Evolutionary conservation across 75 land plant genomes (phyloP), one percentile per base, ranked within the genome.

Genomic region (Sequoiadendron giganteum): DNA sequence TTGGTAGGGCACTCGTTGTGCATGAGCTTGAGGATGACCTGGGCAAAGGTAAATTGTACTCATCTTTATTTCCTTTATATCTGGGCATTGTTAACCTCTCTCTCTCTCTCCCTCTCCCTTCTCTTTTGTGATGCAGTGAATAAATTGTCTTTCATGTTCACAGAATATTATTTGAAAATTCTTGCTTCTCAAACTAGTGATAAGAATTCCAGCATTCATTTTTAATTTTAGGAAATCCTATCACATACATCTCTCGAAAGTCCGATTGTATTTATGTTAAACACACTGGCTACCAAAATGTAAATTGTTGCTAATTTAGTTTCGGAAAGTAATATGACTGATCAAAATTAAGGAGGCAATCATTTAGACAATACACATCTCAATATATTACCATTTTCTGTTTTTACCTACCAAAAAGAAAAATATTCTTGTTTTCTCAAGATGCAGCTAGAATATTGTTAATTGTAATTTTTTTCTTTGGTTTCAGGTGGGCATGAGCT

Each of bases 401-500:
- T 7, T 28, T 84, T 19, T 85, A 47, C 30, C 49, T 3, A n/a
- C 32, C 32, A 70, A 70, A n/a, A 70, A 5, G 32, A 70, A 34
- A 75, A 75, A 72, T 47, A n/a, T 21, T 82, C 32, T 82, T 28
- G 52, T 10, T 47, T 19, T 0, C 8, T 18, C 11, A 82, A 28
- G 14, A 43, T 82, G 84, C 30, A 45, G 21, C 82, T 79, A 14
- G 40, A 42, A 36, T 80, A 65, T 30, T 79, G 76, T 80, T 16
- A 34, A 49, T 80, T 42, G 36, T 40, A n/a, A 43, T 21, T 90
- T 52, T 49, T 16, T 80, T n/a, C 15, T 87, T 76, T 75, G 42
- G 34, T 15, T 90, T 80, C 90, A 96, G 99, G 99, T 82, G 98
- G 98, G n/a, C 99, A 97, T 90, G 99, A 97, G 91, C 98, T 97